Base-by-base conservation (phyloP, 192 early-diverging fungal genomes). In the Gryganskiella cystojenkinii region DNA sequence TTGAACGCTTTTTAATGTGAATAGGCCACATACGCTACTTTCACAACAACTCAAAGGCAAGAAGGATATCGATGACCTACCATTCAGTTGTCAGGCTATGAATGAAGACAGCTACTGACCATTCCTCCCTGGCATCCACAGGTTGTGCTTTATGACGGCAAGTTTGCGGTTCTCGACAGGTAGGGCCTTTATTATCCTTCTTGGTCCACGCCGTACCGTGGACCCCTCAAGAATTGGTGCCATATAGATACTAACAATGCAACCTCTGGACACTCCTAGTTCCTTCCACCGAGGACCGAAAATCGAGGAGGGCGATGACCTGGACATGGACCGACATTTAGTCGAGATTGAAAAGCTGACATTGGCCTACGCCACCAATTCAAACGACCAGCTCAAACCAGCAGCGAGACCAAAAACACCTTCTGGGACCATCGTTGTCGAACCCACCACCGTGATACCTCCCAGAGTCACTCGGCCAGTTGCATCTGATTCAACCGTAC, bases 271-370 rank as follows among this genome's bases (percentile, higher is more conserved):
- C 25, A 17, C 10, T 40, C 13, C 24, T 37, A 80, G 80, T 34
- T 58, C 37, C 1, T 81, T 81, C 15, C 66, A 65, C 27, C 64
- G 65, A 40, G 60, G 64, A 27, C 19, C 42, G 4, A 22, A 60
- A 11, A 54, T 81, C 5, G 40, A 27, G 15, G 66, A 67, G 3
- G 85, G 83, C 8, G 85, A 86, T 58, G 85, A 86, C 61, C 46
- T 86, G 44, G 85, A 86, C 27, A 84, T 86, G 78, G 85, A 86
- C 37, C 63, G 60, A 40, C 83, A 84, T 34, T 24, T 86, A 50
- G 68, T 84, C 7, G 84, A 83, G 27, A 55, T 86, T 10, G 85
- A 86, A 43, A 42, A 70, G 15, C 27, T 83, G 49, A 64, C 61
- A n/a, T 24, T 53, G 2, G 59, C 46, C 1, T 53, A 64, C 45